These are phyloP conservation scores for Nannizziopsis arthrosporioides DNA, from an alignment of 2,329 filamentous ascomycete species.

Conservation along the genomic window DNA sequence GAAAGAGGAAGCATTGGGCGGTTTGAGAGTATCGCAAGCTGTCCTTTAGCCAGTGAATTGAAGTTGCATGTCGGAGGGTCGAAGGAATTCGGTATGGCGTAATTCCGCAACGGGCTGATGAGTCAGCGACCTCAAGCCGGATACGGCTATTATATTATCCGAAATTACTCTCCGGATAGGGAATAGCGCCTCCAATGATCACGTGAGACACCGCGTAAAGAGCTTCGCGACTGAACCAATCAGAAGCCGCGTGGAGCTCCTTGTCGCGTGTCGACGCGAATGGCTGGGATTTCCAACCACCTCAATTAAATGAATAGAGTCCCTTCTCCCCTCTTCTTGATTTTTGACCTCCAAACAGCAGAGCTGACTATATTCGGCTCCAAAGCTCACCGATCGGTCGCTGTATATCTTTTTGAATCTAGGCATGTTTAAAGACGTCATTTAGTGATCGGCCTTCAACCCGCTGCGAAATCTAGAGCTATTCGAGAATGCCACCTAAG, in stretches of 20 bases:
- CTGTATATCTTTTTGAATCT: no score
- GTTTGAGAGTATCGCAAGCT: constrained; percentile 5
- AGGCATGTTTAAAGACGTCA: no score
- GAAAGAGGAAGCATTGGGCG: not conserved
- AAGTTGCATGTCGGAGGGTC: not conserved
- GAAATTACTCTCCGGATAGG: constrained; percentile 2
- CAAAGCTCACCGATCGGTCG: no score
- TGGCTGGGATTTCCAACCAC: constrained; percentile 10
- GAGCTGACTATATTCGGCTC: not conserved
- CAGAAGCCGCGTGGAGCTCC: not conserved
- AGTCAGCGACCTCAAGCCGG: not conserved
- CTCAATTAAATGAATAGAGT: not conserved
- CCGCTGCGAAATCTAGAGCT: no score
- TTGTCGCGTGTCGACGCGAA: constrained; percentile 9
- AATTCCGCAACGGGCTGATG: not conserved
- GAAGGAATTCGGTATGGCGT: not conserved
- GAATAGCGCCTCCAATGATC: constrained; percentile 5
- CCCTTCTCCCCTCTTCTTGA: not conserved
- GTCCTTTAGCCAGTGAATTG: not conserved
- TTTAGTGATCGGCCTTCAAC: no score
- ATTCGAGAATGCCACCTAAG: constrained; percentile 12
- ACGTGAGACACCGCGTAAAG: constrained; percentile 10
- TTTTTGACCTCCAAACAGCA: not conserved
- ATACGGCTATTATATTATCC: not conserved
- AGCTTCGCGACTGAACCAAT: constrained; percentile 3